These are phyloP conservation scores for Eucalyptus guilfoylei DNA, from an alignment of 345 rosid genomes.

Conservation along the genomic window DNA sequence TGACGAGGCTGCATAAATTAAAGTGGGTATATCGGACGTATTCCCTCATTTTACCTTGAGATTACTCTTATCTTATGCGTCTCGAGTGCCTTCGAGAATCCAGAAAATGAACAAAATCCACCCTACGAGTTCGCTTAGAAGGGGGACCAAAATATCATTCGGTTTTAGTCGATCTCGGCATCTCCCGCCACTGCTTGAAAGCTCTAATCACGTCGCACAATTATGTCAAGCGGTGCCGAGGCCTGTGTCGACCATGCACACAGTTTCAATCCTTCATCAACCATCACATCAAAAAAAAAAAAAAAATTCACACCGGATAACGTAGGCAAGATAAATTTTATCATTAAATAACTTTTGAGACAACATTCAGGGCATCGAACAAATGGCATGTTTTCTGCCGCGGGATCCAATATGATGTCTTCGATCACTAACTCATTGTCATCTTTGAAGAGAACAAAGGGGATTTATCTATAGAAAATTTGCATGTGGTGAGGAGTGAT, in stretches of 20 bases:
- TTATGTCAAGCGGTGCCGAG: not conserved
- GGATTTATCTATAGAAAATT: not conserved
- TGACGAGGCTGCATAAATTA: not conserved
- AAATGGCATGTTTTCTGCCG: not conserved
- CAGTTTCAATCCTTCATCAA: no score
- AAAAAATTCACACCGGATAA: not conserved
- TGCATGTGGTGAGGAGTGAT: not conserved
- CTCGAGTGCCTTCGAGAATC: not conserved
- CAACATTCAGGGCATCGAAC: not conserved
- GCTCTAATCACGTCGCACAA: not conserved
- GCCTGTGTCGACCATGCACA: not conserved
- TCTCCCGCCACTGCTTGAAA: not conserved
- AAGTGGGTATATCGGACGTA: not conserved
- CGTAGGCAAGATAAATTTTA: no score
- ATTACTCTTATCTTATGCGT: not conserved
- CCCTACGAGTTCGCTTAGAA: not conserved
- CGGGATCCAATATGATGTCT: not conserved
- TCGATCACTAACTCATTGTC: not conserved
- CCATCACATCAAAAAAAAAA: no score
- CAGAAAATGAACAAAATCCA: not conserved
- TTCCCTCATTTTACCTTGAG: not conserved
- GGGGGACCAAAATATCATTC: not conserved
- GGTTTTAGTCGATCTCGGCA: not conserved
- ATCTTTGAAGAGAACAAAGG: not conserved
- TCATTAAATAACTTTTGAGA: not conserved